Conservation (phyloP, 1,139 yeast species). For the Martiniozyma asiatica region DNA sequence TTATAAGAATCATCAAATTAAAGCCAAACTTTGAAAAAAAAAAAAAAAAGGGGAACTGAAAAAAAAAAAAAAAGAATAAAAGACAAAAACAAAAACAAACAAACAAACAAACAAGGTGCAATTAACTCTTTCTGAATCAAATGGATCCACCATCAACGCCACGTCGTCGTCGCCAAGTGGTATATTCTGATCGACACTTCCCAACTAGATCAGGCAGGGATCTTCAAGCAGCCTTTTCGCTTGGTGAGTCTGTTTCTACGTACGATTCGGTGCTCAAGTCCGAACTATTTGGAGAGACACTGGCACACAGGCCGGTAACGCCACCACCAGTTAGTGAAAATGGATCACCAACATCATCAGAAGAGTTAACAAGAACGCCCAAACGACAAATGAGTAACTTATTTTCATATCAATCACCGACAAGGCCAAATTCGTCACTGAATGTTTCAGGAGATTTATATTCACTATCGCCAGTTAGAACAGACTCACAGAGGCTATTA, state of each 20-base stretch:
- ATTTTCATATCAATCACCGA: slow-evolving; percentile 62
- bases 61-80: too few relatives aligned
- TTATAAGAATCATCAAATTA: too few relatives aligned
- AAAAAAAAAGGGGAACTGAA: too few relatives aligned
- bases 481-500: slow-evolving; percentile 70
- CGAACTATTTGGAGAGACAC: slow-evolving; percentile 82
- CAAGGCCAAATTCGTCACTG: slow-evolving; percentile 44
- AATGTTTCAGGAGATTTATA: slow-evolving; percentile 64
- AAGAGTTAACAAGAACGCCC: slow-evolving; percentile 28
- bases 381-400: slow-evolving; percentile 44
- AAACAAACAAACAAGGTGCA: too few relatives aligned
- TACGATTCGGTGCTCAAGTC: slow-evolving; percentile 79
- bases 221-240: slow-evolving; percentile 74
- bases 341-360: slow-evolving; percentile 8
- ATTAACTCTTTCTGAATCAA: too few relatives aligned
- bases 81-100: too few relatives aligned
- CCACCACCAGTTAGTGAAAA: slow-evolving; percentile 16
- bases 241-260: slow-evolving; percentile 24
- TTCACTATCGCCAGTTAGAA: slow-evolving; percentile 78
- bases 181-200: slow-evolving; percentile 73
- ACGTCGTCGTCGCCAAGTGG: slow-evolving; percentile 29
- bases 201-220: slow-evolving; percentile 82
- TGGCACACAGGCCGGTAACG: slow-evolving; percentile 21
- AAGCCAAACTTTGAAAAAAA: too few relatives aligned
- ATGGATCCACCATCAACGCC: slow-evolving; percentile 19